Base-by-base conservation (phyloP, 345 rosid species). In the Euclidium syriacum region DNA sequence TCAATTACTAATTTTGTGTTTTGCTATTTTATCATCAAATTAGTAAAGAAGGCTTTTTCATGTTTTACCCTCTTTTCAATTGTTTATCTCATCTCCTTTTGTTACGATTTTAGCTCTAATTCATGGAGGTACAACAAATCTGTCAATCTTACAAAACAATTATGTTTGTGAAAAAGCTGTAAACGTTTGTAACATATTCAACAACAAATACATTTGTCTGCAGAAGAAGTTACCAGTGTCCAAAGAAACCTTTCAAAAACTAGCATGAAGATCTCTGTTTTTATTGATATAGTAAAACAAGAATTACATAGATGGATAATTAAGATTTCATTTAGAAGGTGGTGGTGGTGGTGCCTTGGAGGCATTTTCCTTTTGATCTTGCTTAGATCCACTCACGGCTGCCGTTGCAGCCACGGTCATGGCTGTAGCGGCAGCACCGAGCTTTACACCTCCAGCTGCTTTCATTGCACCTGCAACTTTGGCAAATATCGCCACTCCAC, bases 361-460 rank as follows among this genome's bases (percentile, higher is more conserved):
- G 30, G 50, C 62, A 55, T 83, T 85, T 42, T 79, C 83, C 32
- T 82, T 75, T 25, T 62, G 67, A 59, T 90, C 94, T 35, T 74
- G 77, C 61, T 85, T 84, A 4, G 90, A 71, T 35, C 84, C 83
- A 2, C 81, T 18, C 62, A 88, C 59, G 7, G 96, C 90, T 0
- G 95, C 95, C 0, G 81, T 60, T 24, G 98, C 98, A 25, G 96
- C 92, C n/a, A 75, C 79, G 0, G 91, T 77, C 83, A 91, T 78
- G 35, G 98, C 95, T 15, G 90, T 77, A 1, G 95, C 90, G 0
- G 96, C 96, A 11, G 88, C 96, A 48, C 96, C 95, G 2, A 91
- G 78, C 83, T 91, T 91, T 6, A 50, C 95, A 48, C 95, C 88
- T 20, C 98, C 90, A 9, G 90, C 98, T 2, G 95, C 95, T 68